These are phyloP conservation scores for Elsinoe fawcettii DNA, from an alignment of 2,329 filamentous ascomycete genomes.

Conservation along the genomic window DNA sequence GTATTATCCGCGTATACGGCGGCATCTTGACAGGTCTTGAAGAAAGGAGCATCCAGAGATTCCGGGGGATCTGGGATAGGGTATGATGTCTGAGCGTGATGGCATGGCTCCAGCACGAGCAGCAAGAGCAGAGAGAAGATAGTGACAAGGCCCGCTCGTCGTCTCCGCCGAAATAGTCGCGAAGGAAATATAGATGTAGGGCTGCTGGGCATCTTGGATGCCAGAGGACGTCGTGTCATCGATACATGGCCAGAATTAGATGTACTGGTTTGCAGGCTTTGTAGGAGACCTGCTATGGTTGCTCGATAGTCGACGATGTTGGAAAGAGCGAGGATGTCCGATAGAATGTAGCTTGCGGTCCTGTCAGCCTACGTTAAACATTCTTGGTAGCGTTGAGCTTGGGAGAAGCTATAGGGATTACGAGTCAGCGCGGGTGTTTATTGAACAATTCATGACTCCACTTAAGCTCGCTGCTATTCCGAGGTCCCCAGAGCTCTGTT, in stretches of 20 bases:
- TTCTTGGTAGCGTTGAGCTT: not conserved
- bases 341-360: no score
- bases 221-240: not conserved
- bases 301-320: not conserved
- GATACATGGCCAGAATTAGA: not conserved
- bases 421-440: not conserved
- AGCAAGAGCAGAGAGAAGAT: not conserved
- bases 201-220: not conserved
- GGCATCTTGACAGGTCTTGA: not conserved
- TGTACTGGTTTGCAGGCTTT: not conserved
- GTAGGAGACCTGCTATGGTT: not conserved
- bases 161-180: not conserved
- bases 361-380: not conserved
- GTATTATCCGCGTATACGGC: not conserved
- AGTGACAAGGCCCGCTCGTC: not conserved
- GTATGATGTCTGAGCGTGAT: slow-evolving; percentile 4
- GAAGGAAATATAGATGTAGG: not conserved
- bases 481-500: not conserved
- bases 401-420: not conserved
- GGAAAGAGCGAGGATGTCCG: no score
- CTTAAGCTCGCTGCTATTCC: not conserved
- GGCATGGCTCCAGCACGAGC: slow-evolving; percentile 5
- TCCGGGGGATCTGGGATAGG: not conserved
- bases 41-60: slow-evolving; percentile 3
- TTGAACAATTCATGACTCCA: not conserved